Evolutionary conservation across 176 grass and related monocot species (phyloP).

Genomic region (Lolium perenne): DNA sequence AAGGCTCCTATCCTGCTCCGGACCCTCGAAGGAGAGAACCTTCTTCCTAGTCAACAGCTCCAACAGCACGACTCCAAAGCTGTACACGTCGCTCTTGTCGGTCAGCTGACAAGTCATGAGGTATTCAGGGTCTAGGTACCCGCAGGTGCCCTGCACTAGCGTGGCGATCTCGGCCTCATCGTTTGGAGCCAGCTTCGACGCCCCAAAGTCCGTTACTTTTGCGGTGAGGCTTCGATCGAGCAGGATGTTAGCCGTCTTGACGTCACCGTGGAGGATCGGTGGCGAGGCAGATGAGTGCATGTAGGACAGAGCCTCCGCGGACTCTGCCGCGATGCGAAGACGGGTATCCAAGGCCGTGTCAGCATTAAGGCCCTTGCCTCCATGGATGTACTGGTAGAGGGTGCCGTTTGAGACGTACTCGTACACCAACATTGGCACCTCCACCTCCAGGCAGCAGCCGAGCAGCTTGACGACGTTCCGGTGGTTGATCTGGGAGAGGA

Average conservation of each 20-base stretch:
- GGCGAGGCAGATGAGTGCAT: background rate
- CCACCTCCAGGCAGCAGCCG: no score
- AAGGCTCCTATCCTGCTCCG: background rate
- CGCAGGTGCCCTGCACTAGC: background rate
- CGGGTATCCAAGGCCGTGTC: no score
- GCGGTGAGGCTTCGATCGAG: background rate
- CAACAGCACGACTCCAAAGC: slow-evolving; percentile 62
- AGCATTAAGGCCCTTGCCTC: no score
- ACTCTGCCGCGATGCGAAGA: background rate
- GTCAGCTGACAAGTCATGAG: slow-evolving; percentile 54
- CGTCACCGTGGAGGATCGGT: background rate
- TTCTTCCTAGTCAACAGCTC: slow-evolving; percentile 49
- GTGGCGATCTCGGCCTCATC: background rate
- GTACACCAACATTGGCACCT: no score
- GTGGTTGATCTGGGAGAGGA: slow-evolving; percentile 47
- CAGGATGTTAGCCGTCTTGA: slow-evolving; percentile 9
- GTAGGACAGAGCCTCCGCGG: background rate
- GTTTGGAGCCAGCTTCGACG: background rate
- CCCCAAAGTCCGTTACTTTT: background rate
- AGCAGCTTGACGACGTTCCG: no score
- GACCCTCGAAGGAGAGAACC: background rate
- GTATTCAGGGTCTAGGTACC: background rate
- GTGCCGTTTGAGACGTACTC: no score
- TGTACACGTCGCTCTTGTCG: slow-evolving; percentile 78
- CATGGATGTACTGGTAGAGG: no score